Percentiles rank a stretch among this genome's conserved stretches.
phyloP scores from a whole-genome alignment of 2,329 filamentous ascomycete species.

The Arthroderma uncinatum region DNA sequence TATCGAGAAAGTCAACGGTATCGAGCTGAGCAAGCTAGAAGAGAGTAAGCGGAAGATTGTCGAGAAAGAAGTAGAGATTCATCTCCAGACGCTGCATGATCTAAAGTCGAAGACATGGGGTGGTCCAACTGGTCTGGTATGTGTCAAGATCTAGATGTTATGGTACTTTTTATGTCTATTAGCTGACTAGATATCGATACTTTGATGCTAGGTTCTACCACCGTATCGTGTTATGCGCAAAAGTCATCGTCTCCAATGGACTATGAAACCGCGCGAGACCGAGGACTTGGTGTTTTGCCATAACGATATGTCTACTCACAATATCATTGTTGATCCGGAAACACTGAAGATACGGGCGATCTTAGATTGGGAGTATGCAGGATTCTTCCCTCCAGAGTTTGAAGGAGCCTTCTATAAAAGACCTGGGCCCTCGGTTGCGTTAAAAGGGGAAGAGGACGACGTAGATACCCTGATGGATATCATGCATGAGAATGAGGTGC shows the following conservation, averaged over 20 bases:
- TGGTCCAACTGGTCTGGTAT: background rate
- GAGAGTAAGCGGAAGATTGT: background rate
- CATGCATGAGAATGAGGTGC: background rate
- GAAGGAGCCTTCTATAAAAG: background rate
- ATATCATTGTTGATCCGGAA: constrained; percentile 14
- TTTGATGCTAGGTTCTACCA: background rate
- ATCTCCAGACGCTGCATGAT: background rate
- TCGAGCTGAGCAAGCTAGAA: background rate
- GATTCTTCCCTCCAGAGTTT: constrained; percentile 5
- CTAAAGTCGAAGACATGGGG: background rate
- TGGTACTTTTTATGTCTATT: background rate
- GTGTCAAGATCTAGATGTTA: background rate
- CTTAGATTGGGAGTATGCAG: constrained; percentile 8
- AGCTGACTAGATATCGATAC: background rate
- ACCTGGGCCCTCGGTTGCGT: background rate
- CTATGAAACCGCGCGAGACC: background rate
- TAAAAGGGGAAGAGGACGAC: background rate
- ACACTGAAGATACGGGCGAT: constrained; percentile 5
- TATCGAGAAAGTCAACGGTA: background rate
- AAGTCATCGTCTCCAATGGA: background rate
- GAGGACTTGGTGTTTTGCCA: constrained; percentile 10
- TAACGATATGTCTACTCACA: constrained; percentile 14
- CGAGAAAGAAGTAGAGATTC: background rate
- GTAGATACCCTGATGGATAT: background rate
- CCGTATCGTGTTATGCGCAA: background rate